These are phyloP conservation scores for Porogramme epimiltina DNA, from an alignment of 1,284 basidiomycete genomes.

Conservation along the genomic window DNA sequence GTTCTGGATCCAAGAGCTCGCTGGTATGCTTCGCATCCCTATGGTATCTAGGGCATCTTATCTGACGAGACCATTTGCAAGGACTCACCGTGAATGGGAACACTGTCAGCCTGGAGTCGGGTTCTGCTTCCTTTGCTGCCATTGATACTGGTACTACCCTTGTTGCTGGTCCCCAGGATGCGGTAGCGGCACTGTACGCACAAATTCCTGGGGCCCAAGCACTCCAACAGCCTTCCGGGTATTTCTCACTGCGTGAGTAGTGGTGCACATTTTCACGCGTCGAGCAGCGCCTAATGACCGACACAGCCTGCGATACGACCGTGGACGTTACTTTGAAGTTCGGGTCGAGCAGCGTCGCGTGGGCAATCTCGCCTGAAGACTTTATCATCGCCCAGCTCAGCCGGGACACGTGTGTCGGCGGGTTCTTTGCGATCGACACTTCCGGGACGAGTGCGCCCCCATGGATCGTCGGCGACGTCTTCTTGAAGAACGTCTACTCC, in stretches of 20 bases:
- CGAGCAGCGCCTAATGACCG: background rate
- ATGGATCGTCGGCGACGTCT: constrained; percentile 94
- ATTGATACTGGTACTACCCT: constrained; percentile 92
- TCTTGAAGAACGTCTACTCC: constrained; percentile 94
- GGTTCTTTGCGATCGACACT: constrained; percentile 74
- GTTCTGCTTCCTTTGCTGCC: constrained; percentile 55
- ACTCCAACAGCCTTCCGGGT: constrained; percentile 64
- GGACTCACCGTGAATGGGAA: constrained; percentile 60
- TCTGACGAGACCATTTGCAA: constrained; percentile 24
- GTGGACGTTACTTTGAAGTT: constrained; percentile 78
- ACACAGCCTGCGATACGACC: constrained; percentile 65
- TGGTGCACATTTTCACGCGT: background rate
- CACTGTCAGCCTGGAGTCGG: constrained; percentile 48
- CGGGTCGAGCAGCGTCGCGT: constrained; percentile 57
- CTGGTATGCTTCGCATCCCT: constrained; percentile 12
- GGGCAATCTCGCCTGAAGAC: constrained; percentile 77
- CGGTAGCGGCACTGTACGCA: constrained; percentile 68
- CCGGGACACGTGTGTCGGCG: constrained; percentile 71
- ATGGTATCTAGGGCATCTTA: background rate
- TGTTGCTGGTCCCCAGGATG: constrained; percentile 74
- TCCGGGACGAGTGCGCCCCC: constrained; percentile 52
- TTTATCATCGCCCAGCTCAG: constrained; percentile 66
- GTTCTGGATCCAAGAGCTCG: constrained; percentile 23
- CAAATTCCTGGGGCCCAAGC: constrained; percentile 70
- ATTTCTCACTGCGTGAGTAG: constrained; percentile 70